phyloP scores from a whole-genome alignment of 371 early-diverging fungal genomes.

The Saksenaea vasiformis region DNA sequence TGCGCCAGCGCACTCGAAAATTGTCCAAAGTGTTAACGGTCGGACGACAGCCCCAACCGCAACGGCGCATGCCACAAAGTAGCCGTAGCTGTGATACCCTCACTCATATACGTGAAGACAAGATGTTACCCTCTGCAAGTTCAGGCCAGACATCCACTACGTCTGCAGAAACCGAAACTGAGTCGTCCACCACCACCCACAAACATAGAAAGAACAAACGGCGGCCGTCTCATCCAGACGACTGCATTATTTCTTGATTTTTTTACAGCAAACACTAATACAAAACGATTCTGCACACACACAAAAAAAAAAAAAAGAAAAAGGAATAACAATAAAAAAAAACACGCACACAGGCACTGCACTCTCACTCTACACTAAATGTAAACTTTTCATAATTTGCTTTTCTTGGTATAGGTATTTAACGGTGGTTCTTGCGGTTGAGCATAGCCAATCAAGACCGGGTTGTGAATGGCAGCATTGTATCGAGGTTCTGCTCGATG shows the following conservation, averaged over 20 bases:
- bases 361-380: too few relatives aligned
- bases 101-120: constrained; percentile 13
- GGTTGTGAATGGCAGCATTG: constrained; percentile 31
- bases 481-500: constrained; percentile 16
- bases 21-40: constrained; percentile 24
- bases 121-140: constrained; percentile 1
- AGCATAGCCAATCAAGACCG: constrained; percentile 38
- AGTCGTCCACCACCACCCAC: neutral
- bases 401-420: constrained; percentile 2
- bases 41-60: neutral
- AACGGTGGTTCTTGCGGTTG: constrained; percentile 9
- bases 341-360: constrained; percentile 1
- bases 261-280: constrained; percentile 6
- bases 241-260: constrained; percentile 28
- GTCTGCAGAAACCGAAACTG: neutral
- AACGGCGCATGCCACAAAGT: constrained; percentile 19
- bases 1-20: constrained; percentile 38
- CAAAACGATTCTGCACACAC: neutral
- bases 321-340: neutral
- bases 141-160: neutral
- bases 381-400: constrained; percentile 5
- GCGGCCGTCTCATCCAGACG: constrained; percentile 21
- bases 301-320: neutral
- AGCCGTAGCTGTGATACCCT: constrained; percentile 22
- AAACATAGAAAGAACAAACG: constrained; percentile 4